phyloP scores from a whole-genome alignment of 371 early-diverging fungal species.

The Saksenaea vasiformis region DNA sequence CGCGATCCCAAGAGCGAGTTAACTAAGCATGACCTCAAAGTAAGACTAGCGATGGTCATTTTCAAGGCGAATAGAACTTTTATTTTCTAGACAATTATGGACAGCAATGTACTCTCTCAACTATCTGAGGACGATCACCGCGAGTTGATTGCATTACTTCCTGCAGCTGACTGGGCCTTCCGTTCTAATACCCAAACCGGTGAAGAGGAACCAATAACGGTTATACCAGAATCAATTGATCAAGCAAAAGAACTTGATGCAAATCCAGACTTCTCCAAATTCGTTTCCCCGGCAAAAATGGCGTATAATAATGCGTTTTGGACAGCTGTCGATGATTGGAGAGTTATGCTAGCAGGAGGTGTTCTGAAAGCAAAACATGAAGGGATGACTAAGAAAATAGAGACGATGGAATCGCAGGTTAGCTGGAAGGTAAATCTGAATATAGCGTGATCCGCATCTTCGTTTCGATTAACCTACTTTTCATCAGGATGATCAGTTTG shows the following conservation, averaged over 20 bases:
- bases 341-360: background rate
- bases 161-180: conserved; percentile 2
- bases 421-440: background rate
- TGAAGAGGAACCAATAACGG: background rate
- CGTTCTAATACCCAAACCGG: background rate
- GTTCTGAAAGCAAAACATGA: background rate
- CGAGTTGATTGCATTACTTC: background rate
- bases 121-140: background rate
- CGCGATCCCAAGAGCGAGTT: background rate
- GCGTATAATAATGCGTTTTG: background rate
- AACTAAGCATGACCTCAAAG: background rate
- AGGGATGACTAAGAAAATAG: background rate
- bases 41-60: background rate
- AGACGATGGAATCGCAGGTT: background rate
- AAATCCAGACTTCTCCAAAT: background rate
- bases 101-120: background rate
- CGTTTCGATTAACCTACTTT: background rate
- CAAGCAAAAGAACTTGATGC: background rate
- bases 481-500: background rate
- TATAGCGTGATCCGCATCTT: background rate
- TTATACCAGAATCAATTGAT: background rate
- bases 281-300: background rate
- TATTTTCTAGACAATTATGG: background rate
- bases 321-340: background rate
- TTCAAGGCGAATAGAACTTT: background rate